phyloP scores from a whole-genome alignment of 371 early-diverging fungal species.

The Lichtheimia corymbifera region DNA sequence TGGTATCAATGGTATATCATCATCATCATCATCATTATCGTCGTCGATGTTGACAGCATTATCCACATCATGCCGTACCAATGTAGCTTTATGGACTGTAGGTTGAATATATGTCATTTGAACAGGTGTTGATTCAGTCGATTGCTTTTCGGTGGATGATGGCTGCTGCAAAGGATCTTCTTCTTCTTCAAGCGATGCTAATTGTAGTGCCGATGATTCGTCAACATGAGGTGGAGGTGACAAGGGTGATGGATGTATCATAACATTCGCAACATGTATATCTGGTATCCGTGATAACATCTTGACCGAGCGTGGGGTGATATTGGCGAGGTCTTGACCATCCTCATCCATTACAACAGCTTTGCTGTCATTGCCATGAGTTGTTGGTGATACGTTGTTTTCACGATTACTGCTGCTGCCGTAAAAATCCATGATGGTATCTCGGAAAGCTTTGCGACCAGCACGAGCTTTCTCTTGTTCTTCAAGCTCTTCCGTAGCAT shows the following conservation, averaged over 20 bases:
- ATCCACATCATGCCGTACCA: conserved; percentile 1
- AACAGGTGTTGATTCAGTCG: conserved; percentile 18
- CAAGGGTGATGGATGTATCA: background rate
- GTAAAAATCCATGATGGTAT: conserved; percentile 47
- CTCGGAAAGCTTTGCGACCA: conserved; percentile 20
- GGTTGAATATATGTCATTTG: conserved; percentile 43
- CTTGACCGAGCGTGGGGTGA: conserved; percentile 32
- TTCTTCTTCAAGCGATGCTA: conserved; percentile 12
- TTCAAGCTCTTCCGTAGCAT: conserved; percentile 13
- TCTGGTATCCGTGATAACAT: conserved; percentile 26
- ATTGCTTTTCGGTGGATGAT: too few relatives aligned
- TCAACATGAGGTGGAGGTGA: background rate
- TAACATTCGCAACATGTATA: too few relatives aligned
- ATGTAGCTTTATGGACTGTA: conserved; percentile 30
- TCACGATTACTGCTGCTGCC: conserved; percentile 27
- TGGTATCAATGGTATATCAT: conserved; percentile 2
- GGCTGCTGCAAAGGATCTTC: too few relatives aligned
- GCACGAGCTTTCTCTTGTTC: conserved; percentile 5
- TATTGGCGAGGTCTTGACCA: conserved; percentile 13
- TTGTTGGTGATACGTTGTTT: conserved; percentile 5
- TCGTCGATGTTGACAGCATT: background rate
- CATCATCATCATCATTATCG: conserved; percentile 8
- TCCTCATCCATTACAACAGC: conserved; percentile 3
- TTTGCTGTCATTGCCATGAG: background rate
- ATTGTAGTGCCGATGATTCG: background rate